Conservation (phyloP, 192 early-diverging fungal species). For the Oehlia diaphana region DNA sequence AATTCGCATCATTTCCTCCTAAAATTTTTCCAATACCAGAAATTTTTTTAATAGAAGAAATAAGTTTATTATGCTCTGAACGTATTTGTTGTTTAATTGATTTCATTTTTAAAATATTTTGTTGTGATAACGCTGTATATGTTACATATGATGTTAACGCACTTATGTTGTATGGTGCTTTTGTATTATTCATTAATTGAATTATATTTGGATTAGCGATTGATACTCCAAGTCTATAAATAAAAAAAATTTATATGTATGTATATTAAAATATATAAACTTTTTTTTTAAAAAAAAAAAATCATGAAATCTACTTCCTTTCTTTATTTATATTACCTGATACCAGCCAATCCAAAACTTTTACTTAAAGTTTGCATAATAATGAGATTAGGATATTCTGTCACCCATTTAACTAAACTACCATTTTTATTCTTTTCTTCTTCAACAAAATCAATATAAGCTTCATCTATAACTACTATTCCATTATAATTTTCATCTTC, state of each 20-base stretch:
- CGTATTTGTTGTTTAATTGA: slow-evolving; percentile 58
- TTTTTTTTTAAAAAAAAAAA: too few relatives aligned
- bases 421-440: slow-evolving; percentile 54
- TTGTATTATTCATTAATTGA: slow-evolving; percentile 92
- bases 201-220: slow-evolving; percentile 81
- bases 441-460: slow-evolving; percentile 95
- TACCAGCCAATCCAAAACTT: slow-evolving; percentile 97
- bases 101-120: slow-evolving; percentile 69
- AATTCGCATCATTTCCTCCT: slow-evolving; percentile 94
- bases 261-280: too few relatives aligned
- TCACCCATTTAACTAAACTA: slow-evolving; percentile 77
- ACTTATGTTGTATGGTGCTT: slow-evolving; percentile 98
- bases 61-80: slow-evolving; percentile 66
- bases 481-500: slow-evolving; percentile 73
- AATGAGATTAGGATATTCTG: slow-evolving; percentile 87
- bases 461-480: slow-evolving; percentile 97
- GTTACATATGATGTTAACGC: slow-evolving; percentile 83
- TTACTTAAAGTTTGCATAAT: slow-evolving; percentile 99
- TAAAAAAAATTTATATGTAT: too few relatives aligned
- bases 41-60: slow-evolving; percentile 61
- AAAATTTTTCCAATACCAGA: slow-evolving; percentile 71
- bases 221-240: slow-evolving; percentile 76
- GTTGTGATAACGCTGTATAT: slow-evolving; percentile 70
- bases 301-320: too few relatives aligned
- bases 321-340: slow-evolving; percentile 58